These are phyloP conservation scores for Vigna hirtella DNA, from an alignment of 306 rosid species.

Conservation along the genomic window DNA sequence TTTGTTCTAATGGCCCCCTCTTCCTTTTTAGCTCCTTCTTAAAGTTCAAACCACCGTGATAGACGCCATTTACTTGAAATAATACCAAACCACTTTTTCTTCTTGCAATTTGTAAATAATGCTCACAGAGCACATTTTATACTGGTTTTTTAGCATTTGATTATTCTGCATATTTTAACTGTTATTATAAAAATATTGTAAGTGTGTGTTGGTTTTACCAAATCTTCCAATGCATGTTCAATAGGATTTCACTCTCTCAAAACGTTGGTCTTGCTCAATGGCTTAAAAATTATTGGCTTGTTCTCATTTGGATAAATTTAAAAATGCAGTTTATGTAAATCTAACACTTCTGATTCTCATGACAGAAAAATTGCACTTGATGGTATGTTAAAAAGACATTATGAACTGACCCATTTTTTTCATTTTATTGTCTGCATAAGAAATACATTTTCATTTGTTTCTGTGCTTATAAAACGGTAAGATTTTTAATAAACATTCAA, in stretches of 20 bases:
- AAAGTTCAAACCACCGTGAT: constrained; percentile 70
- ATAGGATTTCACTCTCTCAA: background rate
- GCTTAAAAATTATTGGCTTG: too few species aligned
- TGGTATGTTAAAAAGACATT: background rate
- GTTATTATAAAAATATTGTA: background rate
- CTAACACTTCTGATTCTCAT: too few species aligned
- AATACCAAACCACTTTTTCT: constrained; percentile 42
- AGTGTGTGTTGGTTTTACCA: background rate
- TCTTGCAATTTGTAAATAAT: constrained; percentile 22
- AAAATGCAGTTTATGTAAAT: too few species aligned
- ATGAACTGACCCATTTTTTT: background rate
- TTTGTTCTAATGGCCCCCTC: background rate
- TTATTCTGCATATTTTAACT: background rate
- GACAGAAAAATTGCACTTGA: background rate
- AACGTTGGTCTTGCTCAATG: background rate
- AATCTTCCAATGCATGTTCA: background rate
- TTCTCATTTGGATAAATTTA: too few species aligned
- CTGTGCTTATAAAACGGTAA: too few species aligned
- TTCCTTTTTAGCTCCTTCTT: constrained; percentile 36
- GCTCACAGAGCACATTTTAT: background rate
- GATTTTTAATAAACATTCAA: too few species aligned
- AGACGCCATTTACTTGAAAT: constrained; percentile 62
- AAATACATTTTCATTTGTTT: too few species aligned
- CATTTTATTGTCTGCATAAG: background rate
- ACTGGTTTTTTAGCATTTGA: background rate